These are phyloP conservation scores for Debaryomyces castellii DNA, from an alignment of 805 yeast genomes.

Conservation along the genomic window DNA sequence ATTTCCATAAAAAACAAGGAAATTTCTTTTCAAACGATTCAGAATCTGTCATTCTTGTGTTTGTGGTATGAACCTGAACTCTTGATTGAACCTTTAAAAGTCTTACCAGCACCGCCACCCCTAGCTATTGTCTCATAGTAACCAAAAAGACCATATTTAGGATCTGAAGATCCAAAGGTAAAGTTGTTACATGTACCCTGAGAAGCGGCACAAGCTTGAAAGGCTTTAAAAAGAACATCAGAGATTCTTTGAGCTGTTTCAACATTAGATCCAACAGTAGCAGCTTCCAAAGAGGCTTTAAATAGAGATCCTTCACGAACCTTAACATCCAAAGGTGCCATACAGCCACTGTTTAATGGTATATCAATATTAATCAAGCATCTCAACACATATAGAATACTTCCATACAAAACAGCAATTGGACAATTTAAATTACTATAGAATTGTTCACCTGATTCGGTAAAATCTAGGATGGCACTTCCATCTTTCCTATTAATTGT, in stretches of 20 bases:
- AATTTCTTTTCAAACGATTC: slow-evolving; percentile 81
- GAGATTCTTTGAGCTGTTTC: slow-evolving; percentile 89
- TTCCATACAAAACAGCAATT: slow-evolving; percentile 77
- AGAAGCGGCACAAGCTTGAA: slow-evolving; percentile 82
- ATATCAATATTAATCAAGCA: slow-evolving; percentile 78
- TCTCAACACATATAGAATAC: slow-evolving; percentile 76
- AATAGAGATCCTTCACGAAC: too few species aligned
- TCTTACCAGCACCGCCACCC: slow-evolving; percentile 83
- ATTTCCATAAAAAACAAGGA: slow-evolving; percentile 70
- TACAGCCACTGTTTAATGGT: slow-evolving; percentile 79
- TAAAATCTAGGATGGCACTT: slow-evolving; percentile 23
- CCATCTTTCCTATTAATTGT: slow-evolving; percentile 70
- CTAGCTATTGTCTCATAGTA: slow-evolving; percentile 90
- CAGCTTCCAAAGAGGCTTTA: slow-evolving; percentile 80
- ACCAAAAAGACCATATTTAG: slow-evolving; percentile 54
- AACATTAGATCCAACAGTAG: slow-evolving; percentile 90
- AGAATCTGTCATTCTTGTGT: slow-evolving; percentile 83
- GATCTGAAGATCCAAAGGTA: slow-evolving; percentile 78
- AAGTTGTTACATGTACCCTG: slow-evolving; percentile 91
- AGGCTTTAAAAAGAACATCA: slow-evolving; percentile 78
- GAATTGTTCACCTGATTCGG: slow-evolving; percentile 46
- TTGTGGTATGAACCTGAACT: slow-evolving; percentile 86
- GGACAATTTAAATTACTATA: slow-evolving; percentile 89
- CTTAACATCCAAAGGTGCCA: too few species aligned
- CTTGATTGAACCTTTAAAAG: slow-evolving; percentile 77